Evolutionary conservation across 2,329 filamentous ascomycete species (phyloP), one percentile per base, ranked within the genome.

Genomic region (Coccinonectria pachysandricola): DNA sequence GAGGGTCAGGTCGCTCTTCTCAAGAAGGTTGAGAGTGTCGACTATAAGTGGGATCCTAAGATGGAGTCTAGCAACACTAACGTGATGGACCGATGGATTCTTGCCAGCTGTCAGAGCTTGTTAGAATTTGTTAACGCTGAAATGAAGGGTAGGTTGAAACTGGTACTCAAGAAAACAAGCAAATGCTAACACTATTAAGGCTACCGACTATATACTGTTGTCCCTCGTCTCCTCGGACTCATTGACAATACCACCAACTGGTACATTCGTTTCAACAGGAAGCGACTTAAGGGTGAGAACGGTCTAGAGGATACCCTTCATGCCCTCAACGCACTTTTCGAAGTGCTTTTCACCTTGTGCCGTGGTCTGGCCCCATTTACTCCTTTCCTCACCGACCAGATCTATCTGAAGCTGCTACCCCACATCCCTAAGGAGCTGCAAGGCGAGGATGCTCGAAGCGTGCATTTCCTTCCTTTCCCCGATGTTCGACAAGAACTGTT

Each of bases 211-310:
- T 96, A 95, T 57, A 96, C 87, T 2, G 88, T 96, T 22, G 86
- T 94, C 22, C 87, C 87, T 6, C 71, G 82, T 37, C 61, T 96
- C 34, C 68, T 93, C 11, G 71, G 70, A 31, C 70, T 93, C 46
- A 92, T 95, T 39, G 88, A 95, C 48, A 86, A 92, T 57, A 86
- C 83, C 4, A 95, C 87, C n/a, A 96, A 96, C 58, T 95, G 87
- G 87, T 95, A 95, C 59, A 95, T 95, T 53, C 74, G 86, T 35
- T 92, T 94, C 64, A 95, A 95, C 64, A 73, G 87, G 28, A 82
- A 82, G 54, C 75, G 87, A 28, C 66, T 94, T 40, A 95, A 94
- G 73, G 87, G 87, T 21, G 86, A 92, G 50, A 76, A 84, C 39
- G 85, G 86, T 11, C 57, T 84, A 13, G 71, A 87, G 9, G 91